Conservation (phyloP, 2,329 filamentous ascomycete species). For the Endocalyx cinctus region DNA sequence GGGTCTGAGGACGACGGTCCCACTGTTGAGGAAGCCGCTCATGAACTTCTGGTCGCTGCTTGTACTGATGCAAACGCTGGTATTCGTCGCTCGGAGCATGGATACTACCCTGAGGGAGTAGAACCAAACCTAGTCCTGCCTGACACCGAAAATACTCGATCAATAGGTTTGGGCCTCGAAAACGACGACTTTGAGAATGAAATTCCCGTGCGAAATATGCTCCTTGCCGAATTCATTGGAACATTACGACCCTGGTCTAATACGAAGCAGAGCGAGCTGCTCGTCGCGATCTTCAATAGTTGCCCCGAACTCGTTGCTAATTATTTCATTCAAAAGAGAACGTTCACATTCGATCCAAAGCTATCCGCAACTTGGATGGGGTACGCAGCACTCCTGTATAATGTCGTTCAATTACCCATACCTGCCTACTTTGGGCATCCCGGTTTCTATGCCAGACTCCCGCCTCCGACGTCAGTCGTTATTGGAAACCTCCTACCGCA, state of each 20-base stretch:
- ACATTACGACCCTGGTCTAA: slow-evolving; percentile 80
- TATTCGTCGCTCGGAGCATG: slow-evolving; percentile 68
- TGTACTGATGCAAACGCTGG: slow-evolving; percentile 73
- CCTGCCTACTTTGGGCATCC: slow-evolving; percentile 67
- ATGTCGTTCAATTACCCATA: slow-evolving; percentile 68
- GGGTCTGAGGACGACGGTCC: slow-evolving; percentile 34
- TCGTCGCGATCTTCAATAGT: slow-evolving; percentile 72
- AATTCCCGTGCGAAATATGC: slow-evolving; percentile 73
- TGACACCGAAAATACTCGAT: slow-evolving; percentile 38
- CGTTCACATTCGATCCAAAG: slow-evolving; percentile 86
- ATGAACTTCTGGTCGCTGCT: slow-evolving; percentile 68
- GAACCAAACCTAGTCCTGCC: slow-evolving; percentile 45
- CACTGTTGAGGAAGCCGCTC: slow-evolving; percentile 62
- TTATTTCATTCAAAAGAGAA: slow-evolving; percentile 76
- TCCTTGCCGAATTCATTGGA: slow-evolving; percentile 72
- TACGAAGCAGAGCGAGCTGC: slow-evolving; percentile 73
- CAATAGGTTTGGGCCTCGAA: slow-evolving; percentile 63
- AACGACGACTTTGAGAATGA: slow-evolving; percentile 61
- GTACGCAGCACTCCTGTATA: slow-evolving; percentile 84
- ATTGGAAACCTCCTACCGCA: slow-evolving; percentile 84
- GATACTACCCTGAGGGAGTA: slow-evolving; percentile 75
- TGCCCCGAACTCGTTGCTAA: slow-evolving; percentile 84
- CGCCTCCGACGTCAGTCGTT: slow-evolving; percentile 73
- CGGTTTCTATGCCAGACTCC: slow-evolving; percentile 57
- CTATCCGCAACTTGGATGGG: slow-evolving; percentile 92